Base-by-base conservation (phyloP, 2,329 filamentous ascomycete species). In the Sporothrix brunneoviolacea region DNA sequence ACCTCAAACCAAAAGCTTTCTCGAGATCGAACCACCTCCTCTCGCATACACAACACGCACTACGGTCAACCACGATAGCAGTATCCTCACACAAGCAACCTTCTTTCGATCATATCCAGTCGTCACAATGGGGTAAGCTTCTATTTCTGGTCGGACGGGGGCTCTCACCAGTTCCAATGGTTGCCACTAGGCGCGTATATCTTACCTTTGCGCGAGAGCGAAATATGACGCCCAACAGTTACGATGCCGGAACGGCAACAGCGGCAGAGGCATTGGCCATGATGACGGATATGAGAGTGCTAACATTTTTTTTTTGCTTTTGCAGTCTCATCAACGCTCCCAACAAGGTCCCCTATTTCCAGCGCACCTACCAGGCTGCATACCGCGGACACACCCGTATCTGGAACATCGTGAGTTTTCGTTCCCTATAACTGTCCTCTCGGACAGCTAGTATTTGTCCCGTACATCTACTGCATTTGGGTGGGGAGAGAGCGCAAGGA, bases 391-490 rank as follows among this genome's bases (percentile, higher is more conserved):
- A 83, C 68, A 73, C 82, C 59, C 82, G 87, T 63, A 70, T 88
- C 67, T 91, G 87, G 86, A 74, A 79, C 70, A 89, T 90, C 71
- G 86, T 91, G 77, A 67, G 84, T 76, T n/a, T 13, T 19, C n/a
- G 8, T 21, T 27, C 1, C 4, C 16, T 8, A 10, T 12, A 4
- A 16, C 28, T n/a, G n/a, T n/a, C n/a, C n/a, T n/a, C n/a, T n/a
- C n/a, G n/a, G n/a, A n/a, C n/a, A n/a, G n/a, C n/a, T n/a, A n/a
- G n/a, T n/a, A n/a, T n/a, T n/a, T n/a, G n/a, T n/a, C n/a, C n/a
- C n/a, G n/a, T n/a, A n/a, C n/a, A n/a, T n/a, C n/a, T n/a, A n/a
- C n/a, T n/a, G n/a, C n/a, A n/a, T n/a, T n/a, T n/a, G n/a, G n/a
- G n/a, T n/a, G n/a, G n/a, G n/a, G n/a, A n/a, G n/a, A n/a, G n/a